Base-by-base conservation (phyloP, 2,329 filamentous ascomycete species). In the Macrophomina tecta region DNA sequence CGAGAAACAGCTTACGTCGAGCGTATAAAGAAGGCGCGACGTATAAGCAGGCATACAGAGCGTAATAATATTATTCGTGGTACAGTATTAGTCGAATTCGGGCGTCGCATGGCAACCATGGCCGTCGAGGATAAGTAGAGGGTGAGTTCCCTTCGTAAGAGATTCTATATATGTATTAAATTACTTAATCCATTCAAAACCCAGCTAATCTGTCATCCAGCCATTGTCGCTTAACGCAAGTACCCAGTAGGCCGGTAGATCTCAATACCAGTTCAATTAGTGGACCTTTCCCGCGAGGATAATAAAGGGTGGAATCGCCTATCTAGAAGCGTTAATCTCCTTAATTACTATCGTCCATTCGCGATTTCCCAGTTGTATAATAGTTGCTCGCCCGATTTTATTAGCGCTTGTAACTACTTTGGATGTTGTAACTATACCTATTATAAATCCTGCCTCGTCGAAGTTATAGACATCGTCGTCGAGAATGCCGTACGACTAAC, bases 191-290 rank as follows among this genome's bases (percentile, higher is more conserved):
- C 45, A 72, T 65, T 63, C 36, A 65, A 70, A 42, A 67, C 66
- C n/a, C n/a, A n/a, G n/a, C n/a, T n/a, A n/a, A n/a, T n/a, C n/a
- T n/a, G n/a, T n/a, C n/a, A n/a, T n/a, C 64, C 52, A 70, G n/a
- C 67, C 55, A 56, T 72, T 70, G 36, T 69, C 28, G 60, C 48
- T 70, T 53, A 70, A 64, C 48, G 48, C 62, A 23, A 69, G 52
- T 49, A 45, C 28, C 62, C 4, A 65, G 14, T 55, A 2, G 16
- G 14, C 18, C 5, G 6, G 51, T 46, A 28, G 28, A 28, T 55
- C 56, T 34, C 69, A 45, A 42, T 76, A 76, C 72, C 67, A 76
- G 56, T 65, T 69, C 45, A 66, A 45, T 46, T 71, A 69, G 64
- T 73, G 60, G 65, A 67, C 42, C 63, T 71, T 66, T 16, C 63